These are phyloP conservation scores for Ceratocystiopsis sp. DNA, from an alignment of 2,329 filamentous ascomycete genomes.

Conservation along the genomic window DNA sequence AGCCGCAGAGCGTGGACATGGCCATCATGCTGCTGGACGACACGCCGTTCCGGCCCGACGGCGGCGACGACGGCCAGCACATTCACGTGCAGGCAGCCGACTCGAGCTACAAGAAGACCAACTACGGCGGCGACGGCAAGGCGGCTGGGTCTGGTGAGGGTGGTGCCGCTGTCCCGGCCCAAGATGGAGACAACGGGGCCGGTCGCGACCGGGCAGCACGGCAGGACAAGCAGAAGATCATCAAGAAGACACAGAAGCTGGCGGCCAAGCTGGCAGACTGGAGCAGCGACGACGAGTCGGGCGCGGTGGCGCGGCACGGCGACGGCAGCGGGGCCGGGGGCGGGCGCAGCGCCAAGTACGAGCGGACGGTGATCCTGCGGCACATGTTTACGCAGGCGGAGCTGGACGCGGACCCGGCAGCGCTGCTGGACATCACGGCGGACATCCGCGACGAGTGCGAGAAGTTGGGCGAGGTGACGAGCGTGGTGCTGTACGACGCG, in stretches of 20 bases:
- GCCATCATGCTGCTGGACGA: conserved; percentile 70
- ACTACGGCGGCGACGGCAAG: conserved; percentile 29
- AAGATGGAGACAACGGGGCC: not conserved
- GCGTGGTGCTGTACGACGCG: conserved; percentile 76
- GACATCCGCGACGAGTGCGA: conserved; percentile 82
- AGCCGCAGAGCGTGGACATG: conserved; percentile 78
- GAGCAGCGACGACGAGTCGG: conserved; percentile 68
- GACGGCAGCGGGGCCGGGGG: conserved; percentile 1
- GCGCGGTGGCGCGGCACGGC: conserved; percentile 12
- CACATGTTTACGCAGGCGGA: conserved; percentile 86
- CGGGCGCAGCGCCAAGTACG: conserved; percentile 31
- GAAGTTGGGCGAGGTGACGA: conserved; percentile 76
- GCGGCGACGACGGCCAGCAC: conserved; percentile 28
- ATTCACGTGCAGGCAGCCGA: conserved; percentile 79
- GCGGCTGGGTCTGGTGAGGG: conserved; percentile 6
- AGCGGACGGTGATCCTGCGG: conserved; percentile 73
- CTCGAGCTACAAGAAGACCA: conserved; percentile 76
- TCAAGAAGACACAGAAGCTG: conserved; percentile 78
- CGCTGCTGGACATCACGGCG: conserved; percentile 80
- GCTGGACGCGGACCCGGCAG: conserved; percentile 68
- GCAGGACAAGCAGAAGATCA: conserved; percentile 74
- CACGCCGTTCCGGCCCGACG: conserved; percentile 55
- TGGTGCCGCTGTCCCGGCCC: not conserved
- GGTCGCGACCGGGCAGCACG: conserved; percentile 20
- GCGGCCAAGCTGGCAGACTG: conserved; percentile 87